phyloP scores from a whole-genome alignment of 306 rosid species.

The Cucurbita pepo region DNA sequence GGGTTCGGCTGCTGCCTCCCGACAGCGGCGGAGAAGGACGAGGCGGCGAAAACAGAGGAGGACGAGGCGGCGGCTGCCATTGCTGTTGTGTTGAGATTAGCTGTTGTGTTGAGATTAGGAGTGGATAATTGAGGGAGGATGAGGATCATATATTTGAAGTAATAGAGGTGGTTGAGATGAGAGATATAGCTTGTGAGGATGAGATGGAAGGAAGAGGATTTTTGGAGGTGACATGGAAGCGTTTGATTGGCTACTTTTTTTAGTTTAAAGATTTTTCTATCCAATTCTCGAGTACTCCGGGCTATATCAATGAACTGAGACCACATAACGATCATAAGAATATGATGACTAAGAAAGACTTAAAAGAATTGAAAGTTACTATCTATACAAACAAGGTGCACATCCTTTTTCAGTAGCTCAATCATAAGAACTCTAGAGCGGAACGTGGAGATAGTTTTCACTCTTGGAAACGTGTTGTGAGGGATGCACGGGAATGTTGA shows the following conservation, averaged over 20 bases:
- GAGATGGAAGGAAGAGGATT: conserved; percentile 21
- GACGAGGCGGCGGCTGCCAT: conserved; percentile 38
- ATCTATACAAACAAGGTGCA: too few species aligned
- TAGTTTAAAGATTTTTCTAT: conserved; percentile 39
- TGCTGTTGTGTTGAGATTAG: too few species aligned
- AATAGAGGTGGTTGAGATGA: not conserved
- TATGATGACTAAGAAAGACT: too few species aligned
- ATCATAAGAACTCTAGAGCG: too few species aligned
- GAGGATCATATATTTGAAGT: conserved; percentile 3
- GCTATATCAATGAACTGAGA: too few species aligned
- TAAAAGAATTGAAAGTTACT: too few species aligned
- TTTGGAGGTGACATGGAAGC: conserved; percentile 36
- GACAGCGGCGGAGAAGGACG: conserved; percentile 24
- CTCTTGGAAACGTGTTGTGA: too few species aligned
- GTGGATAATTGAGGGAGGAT: not conserved
- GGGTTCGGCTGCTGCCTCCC: conserved; percentile 22
- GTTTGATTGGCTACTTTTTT: conserved; percentile 22
- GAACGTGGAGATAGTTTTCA: too few species aligned
- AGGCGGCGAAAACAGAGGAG: conserved; percentile 29
- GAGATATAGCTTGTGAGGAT: conserved; percentile 23
- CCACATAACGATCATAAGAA: too few species aligned
- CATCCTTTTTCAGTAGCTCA: too few species aligned
- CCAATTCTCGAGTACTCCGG: not conserved
- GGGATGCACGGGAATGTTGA: too few species aligned
- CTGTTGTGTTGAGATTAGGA: not conserved